A percentile compares a stretch with the other conserved stretches of the same genome.
These are phyloP conservation scores for Lactifluus rugatus DNA, from an alignment of 768 basidiomycete genomes.

Conservation along the genomic window DNA sequence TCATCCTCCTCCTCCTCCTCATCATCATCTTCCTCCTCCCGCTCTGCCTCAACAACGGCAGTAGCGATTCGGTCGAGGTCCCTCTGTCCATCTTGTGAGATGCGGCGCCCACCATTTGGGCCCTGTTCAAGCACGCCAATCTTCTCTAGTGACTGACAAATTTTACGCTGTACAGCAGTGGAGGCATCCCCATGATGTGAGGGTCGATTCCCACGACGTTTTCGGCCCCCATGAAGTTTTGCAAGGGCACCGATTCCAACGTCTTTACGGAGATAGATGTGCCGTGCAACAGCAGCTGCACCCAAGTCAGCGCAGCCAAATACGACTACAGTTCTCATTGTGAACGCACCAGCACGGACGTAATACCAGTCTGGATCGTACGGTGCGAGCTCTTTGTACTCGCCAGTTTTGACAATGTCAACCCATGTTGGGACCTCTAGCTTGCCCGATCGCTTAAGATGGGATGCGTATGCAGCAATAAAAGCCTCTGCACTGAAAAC, in stretches of 20 bases:
- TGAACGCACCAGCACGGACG: constrained; percentile 81
- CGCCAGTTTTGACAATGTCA: constrained; percentile 96
- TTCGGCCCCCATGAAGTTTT: constrained; percentile 95
- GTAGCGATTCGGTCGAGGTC: constrained; percentile 93
- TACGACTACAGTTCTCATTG: not conserved
- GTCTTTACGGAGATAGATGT: constrained; percentile 99
- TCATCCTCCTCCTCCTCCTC: constrained; percentile 53
- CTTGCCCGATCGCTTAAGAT: constrained; percentile 97
- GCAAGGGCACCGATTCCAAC: constrained; percentile 88
- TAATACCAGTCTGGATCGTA: constrained; percentile 99
- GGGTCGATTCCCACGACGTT: constrained; percentile 93
- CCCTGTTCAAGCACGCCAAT: constrained; percentile 95
- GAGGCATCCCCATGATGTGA: constrained; percentile 88
- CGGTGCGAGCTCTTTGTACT: constrained; percentile 96
- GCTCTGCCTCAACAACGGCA: constrained; percentile 70
- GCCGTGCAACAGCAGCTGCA: constrained; percentile 88
- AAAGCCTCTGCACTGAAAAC: constrained; percentile 76
- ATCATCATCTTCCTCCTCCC: constrained; percentile 67
- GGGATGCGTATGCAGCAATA: constrained; percentile 89
- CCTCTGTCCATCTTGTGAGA: constrained; percentile 93
- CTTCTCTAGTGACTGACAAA: constrained; percentile 97
- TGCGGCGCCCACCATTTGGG: constrained; percentile 89
- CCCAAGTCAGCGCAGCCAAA: not conserved
- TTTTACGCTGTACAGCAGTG: constrained; percentile 83
- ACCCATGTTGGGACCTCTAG: constrained; percentile 99